Evolutionary conservation across 208 protist genomes (phyloP), one percentile per base, ranked within the genome.

Genomic region (Trypanosoma avium): DNA sequence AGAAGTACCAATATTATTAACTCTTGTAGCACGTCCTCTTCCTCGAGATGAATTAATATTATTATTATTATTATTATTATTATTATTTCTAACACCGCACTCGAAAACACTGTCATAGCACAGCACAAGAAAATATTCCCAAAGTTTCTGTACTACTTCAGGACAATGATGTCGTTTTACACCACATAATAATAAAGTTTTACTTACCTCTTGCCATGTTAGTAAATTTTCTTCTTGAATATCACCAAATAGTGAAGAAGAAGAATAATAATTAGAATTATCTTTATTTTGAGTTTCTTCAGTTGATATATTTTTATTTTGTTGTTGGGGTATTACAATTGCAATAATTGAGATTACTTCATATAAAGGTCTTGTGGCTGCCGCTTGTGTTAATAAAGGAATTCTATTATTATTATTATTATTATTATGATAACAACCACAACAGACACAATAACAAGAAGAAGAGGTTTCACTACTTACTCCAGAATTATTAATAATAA

Each of bases 111-210:
- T 47, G 9, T 53, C n/a, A 38, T 63, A 63, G 36, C 67, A 67
- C 24, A 70, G 24, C 32, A 40, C 4, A 32, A 86, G 72, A 30
- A 82, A 45, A 10, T 72, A 63, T 19, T 65, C 65, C 36, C 79
- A 71, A 22, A 86, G 61, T 38, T 70, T 40, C 19, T 65, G 53
- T 21, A 77, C 36, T 4, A 47, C 58, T 29, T 70, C 54, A 19
- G 49, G 48, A 17, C 73, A 79, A 10, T 54, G 74, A 57, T 87
- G 73, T 50, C 77, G 66, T 68, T 87, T 87, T n/a, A 87, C 71
- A 30, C 77, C 81, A 47, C 81, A 87, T 22, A 75, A 36, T 4
- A 52, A 26, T 21, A 76, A 30, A 4, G 42, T 66, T n/a, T 32
- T 45, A 15, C 27, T 35, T 21, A 72, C 52, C 17, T 72, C 67